These are phyloP conservation scores for Pezicula radicicola DNA, from an alignment of 2,329 filamentous ascomycete species.

Conservation along the genomic window DNA sequence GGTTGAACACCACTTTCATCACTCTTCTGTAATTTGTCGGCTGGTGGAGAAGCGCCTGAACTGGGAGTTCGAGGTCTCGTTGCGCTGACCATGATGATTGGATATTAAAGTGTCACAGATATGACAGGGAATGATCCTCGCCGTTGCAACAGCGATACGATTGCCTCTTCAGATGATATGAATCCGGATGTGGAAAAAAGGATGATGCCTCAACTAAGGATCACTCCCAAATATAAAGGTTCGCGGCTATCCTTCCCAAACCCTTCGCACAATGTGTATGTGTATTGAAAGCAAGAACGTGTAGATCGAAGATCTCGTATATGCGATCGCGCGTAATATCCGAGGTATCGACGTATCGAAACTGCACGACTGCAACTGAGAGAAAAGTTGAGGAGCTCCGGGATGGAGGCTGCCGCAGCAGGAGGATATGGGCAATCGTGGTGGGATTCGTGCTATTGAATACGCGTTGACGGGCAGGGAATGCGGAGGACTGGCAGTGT, in stretches of 20 bases:
- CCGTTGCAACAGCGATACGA: not conserved
- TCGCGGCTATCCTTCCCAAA: too few relatives aligned
- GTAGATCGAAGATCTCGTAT: too few relatives aligned
- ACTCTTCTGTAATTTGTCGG: slow-evolving; percentile 30
- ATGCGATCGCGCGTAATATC: too few relatives aligned
- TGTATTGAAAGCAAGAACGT: too few relatives aligned
- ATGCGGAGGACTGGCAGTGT: not conserved
- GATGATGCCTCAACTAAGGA: too few relatives aligned
- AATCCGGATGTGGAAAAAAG: too few relatives aligned
- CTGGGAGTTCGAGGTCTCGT: slow-evolving; percentile 34
- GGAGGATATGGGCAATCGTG: not conserved
- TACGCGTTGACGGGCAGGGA: not conserved
- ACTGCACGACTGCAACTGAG: too few relatives aligned
- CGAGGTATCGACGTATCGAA: too few relatives aligned
- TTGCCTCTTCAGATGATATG: not conserved
- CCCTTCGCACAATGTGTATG: too few relatives aligned
- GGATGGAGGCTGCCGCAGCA: too few relatives aligned
- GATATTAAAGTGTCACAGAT: slow-evolving; percentile 4
- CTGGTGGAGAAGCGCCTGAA: slow-evolving; percentile 25
- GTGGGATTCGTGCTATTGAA: not conserved
- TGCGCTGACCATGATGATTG: slow-evolving; percentile 25
- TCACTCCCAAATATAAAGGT: too few relatives aligned
- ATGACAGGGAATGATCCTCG: not conserved
- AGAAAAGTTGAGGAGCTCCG: too few relatives aligned
- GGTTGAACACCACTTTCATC: slow-evolving; percentile 27